Percentiles rank a stretch among this genome's conserved stretches.
Conservation (phyloP, 75 land plant genomes). For the Picea glauca region DNA sequence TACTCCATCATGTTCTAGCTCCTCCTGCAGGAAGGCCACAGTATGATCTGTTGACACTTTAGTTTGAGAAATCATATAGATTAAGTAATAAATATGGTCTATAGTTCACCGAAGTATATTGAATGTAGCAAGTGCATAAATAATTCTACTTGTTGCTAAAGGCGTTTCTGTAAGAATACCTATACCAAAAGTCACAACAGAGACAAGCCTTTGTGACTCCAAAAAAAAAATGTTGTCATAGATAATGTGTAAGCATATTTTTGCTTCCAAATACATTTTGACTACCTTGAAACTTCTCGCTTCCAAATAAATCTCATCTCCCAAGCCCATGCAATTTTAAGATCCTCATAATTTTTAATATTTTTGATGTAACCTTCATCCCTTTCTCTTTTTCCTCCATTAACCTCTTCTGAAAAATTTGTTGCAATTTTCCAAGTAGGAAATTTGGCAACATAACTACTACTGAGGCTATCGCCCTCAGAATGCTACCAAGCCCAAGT, state of each 20-base stretch:
- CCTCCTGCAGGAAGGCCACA: slow-evolving; percentile 35
- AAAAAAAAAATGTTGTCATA: slow-evolving; percentile 27
- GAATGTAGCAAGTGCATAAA: slow-evolving; percentile 62
- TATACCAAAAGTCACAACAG: slow-evolving; percentile 54
- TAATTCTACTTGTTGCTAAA: slow-evolving; percentile 53
- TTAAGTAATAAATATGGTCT: slow-evolving; percentile 40
- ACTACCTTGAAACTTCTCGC: slow-evolving; percentile 30
- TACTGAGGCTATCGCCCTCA: slow-evolving; percentile 44
- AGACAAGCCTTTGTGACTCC: slow-evolving; percentile 49
- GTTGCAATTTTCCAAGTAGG: slow-evolving; percentile 40
- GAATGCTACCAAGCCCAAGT: slow-evolving; percentile 48
- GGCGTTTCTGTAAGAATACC: slow-evolving; percentile 61
- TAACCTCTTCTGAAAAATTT: slow-evolving; percentile 39
- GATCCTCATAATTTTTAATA: slow-evolving; percentile 62
- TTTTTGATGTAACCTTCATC: slow-evolving; percentile 60
- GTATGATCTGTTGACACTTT: slow-evolving; percentile 65
- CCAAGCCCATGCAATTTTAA: slow-evolving; percentile 74
- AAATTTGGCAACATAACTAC: slow-evolving; percentile 43
- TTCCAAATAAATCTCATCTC: slow-evolving; percentile 56
- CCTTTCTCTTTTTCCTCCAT: slow-evolving; percentile 71
- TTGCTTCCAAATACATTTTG: slow-evolving; percentile 48
- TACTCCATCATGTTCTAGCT: slow-evolving; percentile 35
- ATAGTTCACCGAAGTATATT: slow-evolving; percentile 59
- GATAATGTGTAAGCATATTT: slow-evolving; percentile 41
- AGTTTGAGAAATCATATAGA: slow-evolving; percentile 6